Evolutionary conservation across 169 alveolate genomes (phyloP).

Genomic region (Babesia sp.): DNA sequence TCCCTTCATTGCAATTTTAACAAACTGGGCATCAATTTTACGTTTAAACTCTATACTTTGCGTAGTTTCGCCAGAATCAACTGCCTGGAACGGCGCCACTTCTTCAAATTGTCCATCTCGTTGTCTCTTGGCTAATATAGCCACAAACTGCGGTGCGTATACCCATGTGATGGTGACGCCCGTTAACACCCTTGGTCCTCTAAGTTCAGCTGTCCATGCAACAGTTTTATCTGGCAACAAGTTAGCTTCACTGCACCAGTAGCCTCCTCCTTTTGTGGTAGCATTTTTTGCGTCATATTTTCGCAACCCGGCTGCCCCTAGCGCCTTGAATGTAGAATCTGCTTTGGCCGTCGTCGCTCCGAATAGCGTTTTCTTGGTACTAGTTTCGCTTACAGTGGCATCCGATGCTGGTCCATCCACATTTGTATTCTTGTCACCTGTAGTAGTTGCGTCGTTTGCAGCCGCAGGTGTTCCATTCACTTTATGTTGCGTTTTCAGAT

Average conservation of each 20-base stretch:
- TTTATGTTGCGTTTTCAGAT: neutral
- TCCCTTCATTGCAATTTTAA: constrained; percentile 79
- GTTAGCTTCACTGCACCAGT: constrained; percentile 79
- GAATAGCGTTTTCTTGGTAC: constrained; percentile 25
- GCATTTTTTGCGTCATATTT: constrained; percentile 80
- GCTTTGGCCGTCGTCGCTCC: constrained; percentile 60
- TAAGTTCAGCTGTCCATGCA: constrained; percentile 70
- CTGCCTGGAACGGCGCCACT: constrained; percentile 73
- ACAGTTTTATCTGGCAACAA: constrained; percentile 64
- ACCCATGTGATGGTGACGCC: constrained; percentile 59
- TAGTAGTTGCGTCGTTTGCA: constrained; percentile 2
- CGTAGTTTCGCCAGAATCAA: constrained; percentile 67
- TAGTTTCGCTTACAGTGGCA: neutral
- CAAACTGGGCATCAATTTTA: constrained; percentile 71
- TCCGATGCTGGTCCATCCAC: neutral
- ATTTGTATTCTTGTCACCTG: neutral
- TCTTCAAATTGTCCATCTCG: constrained; percentile 69
- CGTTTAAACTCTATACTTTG: constrained; percentile 74
- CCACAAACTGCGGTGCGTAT: constrained; percentile 56
- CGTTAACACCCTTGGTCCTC: constrained; percentile 64
- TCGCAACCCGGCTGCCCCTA: constrained; percentile 71
- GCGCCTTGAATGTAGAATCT: constrained; percentile 62
- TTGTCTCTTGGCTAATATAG: constrained; percentile 69
- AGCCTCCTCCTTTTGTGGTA: constrained; percentile 74
- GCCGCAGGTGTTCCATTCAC: neutral